A percentile compares a stretch with the other conserved stretches of the same genome.
Evolutionary conservation across 495 filamentous ascomycete genomes (phyloP).

Genomic region (Astrothelium macrocarpum): DNA sequence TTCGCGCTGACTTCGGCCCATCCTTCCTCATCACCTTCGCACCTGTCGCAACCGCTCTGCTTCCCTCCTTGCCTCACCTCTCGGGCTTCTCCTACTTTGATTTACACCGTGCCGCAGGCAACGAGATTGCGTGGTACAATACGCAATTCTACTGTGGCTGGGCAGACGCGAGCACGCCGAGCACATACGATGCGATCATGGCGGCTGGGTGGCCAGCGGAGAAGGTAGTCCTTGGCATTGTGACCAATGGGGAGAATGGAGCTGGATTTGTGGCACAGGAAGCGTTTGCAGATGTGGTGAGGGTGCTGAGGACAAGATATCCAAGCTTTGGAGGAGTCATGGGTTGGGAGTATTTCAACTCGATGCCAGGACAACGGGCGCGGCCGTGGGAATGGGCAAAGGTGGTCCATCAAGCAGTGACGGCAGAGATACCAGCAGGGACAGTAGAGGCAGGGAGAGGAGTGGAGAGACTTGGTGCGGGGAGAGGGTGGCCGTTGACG

Average conservation of each 20-base stretch:
- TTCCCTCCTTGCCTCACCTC: conserved; percentile 30
- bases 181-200: conserved; percentile 32
- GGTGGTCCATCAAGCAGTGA: not conserved
- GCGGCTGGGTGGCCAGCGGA: conserved; percentile 32
- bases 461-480: not conserved
- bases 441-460: not conserved
- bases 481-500: conserved; percentile 1
- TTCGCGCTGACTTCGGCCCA: conserved; percentile 35
- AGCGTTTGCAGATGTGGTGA: conserved; percentile 18
- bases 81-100: conserved; percentile 36
- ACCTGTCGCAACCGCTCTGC: conserved; percentile 35
- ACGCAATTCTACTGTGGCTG: conserved; percentile 39
- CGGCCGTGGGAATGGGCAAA: conserved; percentile 28
- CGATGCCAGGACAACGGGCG: conserved; percentile 22
- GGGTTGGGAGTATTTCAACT: conserved; percentile 41
- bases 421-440: not conserved
- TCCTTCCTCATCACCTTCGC: conserved; percentile 38
- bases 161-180: conserved; percentile 27
- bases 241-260: conserved; percentile 32
- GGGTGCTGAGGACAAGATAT: conserved; percentile 19
- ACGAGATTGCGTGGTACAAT: conserved; percentile 36
- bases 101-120: conserved; percentile 27
- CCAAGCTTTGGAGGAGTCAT: conserved; percentile 37
- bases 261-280: conserved; percentile 28
- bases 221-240: conserved; percentile 34